Percentiles rank a stretch among this genome's conserved stretches.
phyloP scores from a whole-genome alignment of 1,284 basidiomycete genomes.

The Heimioporus retisporus region DNA sequence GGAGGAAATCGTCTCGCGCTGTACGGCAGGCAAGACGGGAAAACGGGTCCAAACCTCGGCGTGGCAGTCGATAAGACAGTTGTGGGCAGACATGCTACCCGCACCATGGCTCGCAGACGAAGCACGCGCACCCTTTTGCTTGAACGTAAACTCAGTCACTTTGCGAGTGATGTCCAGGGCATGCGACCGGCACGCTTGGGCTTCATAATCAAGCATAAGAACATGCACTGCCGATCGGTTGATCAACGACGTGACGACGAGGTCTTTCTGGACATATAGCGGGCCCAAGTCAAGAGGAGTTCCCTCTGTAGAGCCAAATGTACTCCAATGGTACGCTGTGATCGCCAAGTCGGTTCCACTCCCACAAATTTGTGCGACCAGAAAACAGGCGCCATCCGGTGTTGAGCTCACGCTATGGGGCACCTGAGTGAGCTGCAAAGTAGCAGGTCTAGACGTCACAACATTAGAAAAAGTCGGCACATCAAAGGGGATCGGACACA shows the following conservation, averaged over 20 bases:
- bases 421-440: constrained; percentile 47
- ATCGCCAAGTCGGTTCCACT: constrained; percentile 14
- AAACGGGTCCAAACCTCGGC: constrained; percentile 71
- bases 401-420: constrained; percentile 48
- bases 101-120: constrained; percentile 23
- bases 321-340: constrained; percentile 62
- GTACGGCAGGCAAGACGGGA: constrained; percentile 66
- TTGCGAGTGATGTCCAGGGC: constrained; percentile 63
- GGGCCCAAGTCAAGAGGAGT: constrained; percentile 44
- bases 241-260: constrained; percentile 57
- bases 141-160: constrained; percentile 65
- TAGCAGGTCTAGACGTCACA: constrained; percentile 53
- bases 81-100: constrained; percentile 47
- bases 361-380: constrained; percentile 44
- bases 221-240: constrained; percentile 54
- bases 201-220: constrained; percentile 47
- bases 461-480: neutral
- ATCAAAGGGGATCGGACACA: constrained; percentile 27
- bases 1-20: constrained; percentile 54
- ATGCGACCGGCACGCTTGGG: constrained; percentile 50
- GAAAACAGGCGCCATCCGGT: constrained; percentile 36
- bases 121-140: constrained; percentile 42
- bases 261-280: constrained; percentile 23
- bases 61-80: constrained; percentile 65
- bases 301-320: constrained; percentile 62